Conservation (phyloP, 1,284 basidiomycete species). For the Melampsora larici-populina region DNA sequence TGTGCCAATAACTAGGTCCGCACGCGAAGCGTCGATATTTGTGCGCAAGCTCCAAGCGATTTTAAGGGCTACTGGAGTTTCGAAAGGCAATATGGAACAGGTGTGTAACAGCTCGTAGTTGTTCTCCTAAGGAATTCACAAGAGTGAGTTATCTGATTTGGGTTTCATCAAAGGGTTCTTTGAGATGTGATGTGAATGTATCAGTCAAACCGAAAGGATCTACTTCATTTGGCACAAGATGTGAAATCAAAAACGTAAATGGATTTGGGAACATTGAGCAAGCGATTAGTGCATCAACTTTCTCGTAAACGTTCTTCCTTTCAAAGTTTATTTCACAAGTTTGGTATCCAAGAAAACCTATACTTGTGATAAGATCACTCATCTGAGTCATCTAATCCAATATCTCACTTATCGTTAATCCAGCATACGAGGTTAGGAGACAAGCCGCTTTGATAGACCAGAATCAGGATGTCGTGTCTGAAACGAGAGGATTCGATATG, state of each 20-base stretch:
- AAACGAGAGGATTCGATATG: slow-evolving; percentile 89
- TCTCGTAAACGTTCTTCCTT: neutral
- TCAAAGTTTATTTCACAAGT: no score
- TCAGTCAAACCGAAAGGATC: slow-evolving; percentile 62
- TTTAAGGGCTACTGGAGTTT: slow-evolving; percentile 76
- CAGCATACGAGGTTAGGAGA: slow-evolving; percentile 68
- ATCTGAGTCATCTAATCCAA: neutral
- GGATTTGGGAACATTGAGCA: slow-evolving; percentile 79
- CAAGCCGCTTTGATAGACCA: slow-evolving; percentile 64
- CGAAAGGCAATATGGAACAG: slow-evolving; percentile 96
- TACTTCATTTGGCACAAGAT: slow-evolving; percentile 71
- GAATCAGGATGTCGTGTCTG: slow-evolving; percentile 64
- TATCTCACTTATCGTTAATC: neutral
- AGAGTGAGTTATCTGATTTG: neutral
- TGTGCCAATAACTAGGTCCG: slow-evolving; percentile 60
- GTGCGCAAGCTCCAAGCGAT: slow-evolving; percentile 78
- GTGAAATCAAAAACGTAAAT: slow-evolving; percentile 97
- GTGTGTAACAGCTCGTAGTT: slow-evolving; percentile 56
- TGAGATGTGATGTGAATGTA: slow-evolving; percentile 93
- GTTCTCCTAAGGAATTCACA: neutral
- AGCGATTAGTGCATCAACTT: slow-evolving; percentile 68
- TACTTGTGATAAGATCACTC: neutral
- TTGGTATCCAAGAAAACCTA: neutral
- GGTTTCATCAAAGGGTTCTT: slow-evolving; percentile 66
- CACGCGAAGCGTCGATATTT: slow-evolving; percentile 88